Evolutionary conservation across 257 asterid genomes (phyloP).

Genomic region (Plantago elongata): DNA sequence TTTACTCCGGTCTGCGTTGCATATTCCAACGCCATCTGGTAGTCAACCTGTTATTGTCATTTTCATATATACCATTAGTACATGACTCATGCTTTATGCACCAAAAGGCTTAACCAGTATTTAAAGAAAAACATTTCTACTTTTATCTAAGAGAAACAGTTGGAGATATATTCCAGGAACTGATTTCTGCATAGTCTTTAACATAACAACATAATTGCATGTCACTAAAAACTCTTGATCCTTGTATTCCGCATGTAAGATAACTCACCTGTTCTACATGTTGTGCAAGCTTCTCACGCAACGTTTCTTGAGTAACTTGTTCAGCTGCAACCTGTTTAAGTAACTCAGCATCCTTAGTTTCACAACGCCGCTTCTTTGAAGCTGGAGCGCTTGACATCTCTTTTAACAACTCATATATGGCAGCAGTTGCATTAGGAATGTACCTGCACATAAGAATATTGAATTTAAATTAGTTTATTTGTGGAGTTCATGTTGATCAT

Average conservation of each 20-base stretch:
- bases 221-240: neutral
- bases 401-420: conserved; percentile 63
- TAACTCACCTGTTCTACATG: conserved; percentile 76
- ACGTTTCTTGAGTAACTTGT: conserved; percentile 47
- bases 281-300: conserved; percentile 71
- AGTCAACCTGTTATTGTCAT: conserved; percentile 65
- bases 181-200: neutral
- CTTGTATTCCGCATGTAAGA: neutral
- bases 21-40: conserved; percentile 88
- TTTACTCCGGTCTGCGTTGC: conserved; percentile 82
- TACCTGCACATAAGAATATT: conserved; percentile 46
- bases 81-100: too few species aligned
- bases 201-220: neutral
- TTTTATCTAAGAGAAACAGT: neutral
- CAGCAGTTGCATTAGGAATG: conserved; percentile 68
- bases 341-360: conserved; percentile 53
- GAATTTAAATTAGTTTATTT: conserved; percentile 12
- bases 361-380: conserved; percentile 55
- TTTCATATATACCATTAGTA: neutral
- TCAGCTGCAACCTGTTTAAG: conserved; percentile 55
- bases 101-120: neutral
- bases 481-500: conserved; percentile 18
- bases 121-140: neutral
- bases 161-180: neutral
- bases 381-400: conserved; percentile 51